Evolutionary conservation across 2,329 filamentous ascomycete genomes (phyloP), one percentile per base, ranked within the genome.

Genomic region (Verticillium albo-atrum): DNA sequence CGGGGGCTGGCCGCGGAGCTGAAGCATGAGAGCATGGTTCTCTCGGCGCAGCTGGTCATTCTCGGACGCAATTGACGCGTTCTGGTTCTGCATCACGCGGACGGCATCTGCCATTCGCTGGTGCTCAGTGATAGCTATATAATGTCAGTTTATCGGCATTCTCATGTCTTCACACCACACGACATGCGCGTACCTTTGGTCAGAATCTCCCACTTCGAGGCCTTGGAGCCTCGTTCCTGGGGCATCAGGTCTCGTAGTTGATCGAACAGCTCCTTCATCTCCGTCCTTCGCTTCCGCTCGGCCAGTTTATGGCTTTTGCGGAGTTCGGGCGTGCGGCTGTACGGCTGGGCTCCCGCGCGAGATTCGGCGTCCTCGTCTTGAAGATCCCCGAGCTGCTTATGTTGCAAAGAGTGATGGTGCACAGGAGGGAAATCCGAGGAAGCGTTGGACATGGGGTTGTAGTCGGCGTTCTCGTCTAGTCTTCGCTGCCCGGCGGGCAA

Each of bases 191-290:
- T 77, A 93, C 91, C 89, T 79, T 94, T 94, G 3, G 89, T 92
- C 17, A 96, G 71, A 55, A 94, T 92, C 67, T 96, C 91, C 91
- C 91, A 96, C 67, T 96, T 96, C 65, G 90, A 93, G 0, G 91
- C 91, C 71, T 95, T 96, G 26, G 89, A 89, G 1, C 91, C 91
- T 17, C 91, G 85, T 67, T 91, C 90, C 66, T 92, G 89, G 1
- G 90, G 90, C 76, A 94, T 88, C 37, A 92, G 79, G 65, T 90
- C 88, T 65, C 91, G 85, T 9, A 95, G 77, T 66, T 91, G 88
- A 65, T 95, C 91, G 68, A 95, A 95, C 0, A 95, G 76, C 68
- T 91, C 88, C 75, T 95, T 95, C 91, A 95, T 95, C 71, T 95
- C 91, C 9, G 90, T 93, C 62, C 91, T 81, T 42, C 91, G 84